Base-by-base conservation (phyloP, 352 stramenopile genomes). In the Phytophthora citricola region DNA sequence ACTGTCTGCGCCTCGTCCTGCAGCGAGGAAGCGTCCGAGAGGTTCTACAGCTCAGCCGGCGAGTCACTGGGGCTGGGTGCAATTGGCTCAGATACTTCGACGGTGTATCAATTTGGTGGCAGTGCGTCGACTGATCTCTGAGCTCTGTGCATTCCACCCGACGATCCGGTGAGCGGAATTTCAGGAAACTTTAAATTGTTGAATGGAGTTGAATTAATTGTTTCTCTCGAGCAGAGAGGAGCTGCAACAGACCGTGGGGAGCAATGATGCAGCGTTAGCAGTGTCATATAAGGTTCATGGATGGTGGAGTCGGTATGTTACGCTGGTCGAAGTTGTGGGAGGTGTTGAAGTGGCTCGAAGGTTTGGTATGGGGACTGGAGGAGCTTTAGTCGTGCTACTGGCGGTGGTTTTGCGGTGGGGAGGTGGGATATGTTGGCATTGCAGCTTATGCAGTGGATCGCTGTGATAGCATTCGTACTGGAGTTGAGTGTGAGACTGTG, bases 91-190 rank as follows among this genome's bases (percentile, higher is more conserved):
- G 27, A n/a, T 1, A 9, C 5, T 71, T 11, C 38, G 10, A 36
- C 44, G 39, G 31, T 36, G 54, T 3, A 9, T 71, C 5, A 31
- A 66, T n/a, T 5, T 65, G 31, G 6, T 57, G 22, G 26, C 55
- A 7, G 3, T 63, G 8, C 51, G 29, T 15, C 43, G 24, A 1
- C 9, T 66, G 11, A 38, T 75, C 17, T 34, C 63, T 7, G 24
- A 51, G 36, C 55, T 71, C 20, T 50, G 46, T 52, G 20, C n/a
- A 3, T 66, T 71, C 10, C 60, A 70, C 36, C 50, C 65, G 34
- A 74, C 70, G n/a, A 63, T 78, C 49, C 44, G 59, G 70, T 78
- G 52, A 55, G 63, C 36, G 31, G 31, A 47, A 39, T 26, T 36
- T 11, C 5, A 15, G 39, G 15, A 5, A 49, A 6, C 44, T 63